These are phyloP conservation scores for Ilex asprella DNA, from an alignment of 257 asterid species.

Conservation along the genomic window DNA sequence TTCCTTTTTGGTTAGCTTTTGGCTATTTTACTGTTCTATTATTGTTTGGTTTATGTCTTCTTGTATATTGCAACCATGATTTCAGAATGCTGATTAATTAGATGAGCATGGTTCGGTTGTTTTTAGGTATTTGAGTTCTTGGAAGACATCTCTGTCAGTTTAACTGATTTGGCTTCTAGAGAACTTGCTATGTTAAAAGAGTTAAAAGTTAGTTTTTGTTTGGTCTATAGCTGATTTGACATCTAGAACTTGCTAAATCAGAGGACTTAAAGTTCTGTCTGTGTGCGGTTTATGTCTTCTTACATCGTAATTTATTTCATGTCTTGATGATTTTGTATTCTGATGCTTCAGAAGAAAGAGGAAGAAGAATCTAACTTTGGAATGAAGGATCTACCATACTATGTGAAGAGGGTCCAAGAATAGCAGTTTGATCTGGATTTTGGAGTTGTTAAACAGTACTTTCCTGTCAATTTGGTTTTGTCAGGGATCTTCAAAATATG, in stretches of 20 bases:
- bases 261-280: constrained; percentile 9
- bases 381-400: constrained; percentile 75
- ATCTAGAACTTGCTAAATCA: constrained; percentile 4
- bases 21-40: constrained; percentile 5
- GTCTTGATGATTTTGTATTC: constrained; percentile 13
- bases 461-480: constrained; percentile 69
- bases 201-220: constrained; percentile 54
- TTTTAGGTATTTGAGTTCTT: constrained; percentile 78
- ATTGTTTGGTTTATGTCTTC: constrained; percentile 4
- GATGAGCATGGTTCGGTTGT: constrained; percentile 13
- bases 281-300: background rate
- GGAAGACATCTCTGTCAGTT: constrained; percentile 70
- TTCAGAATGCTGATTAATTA: constrained; percentile 1
- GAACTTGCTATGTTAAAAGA: constrained; percentile 76
- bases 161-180: constrained; percentile 67
- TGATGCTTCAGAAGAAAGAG: constrained; percentile 58
- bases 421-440: constrained; percentile 62
- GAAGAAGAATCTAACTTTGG: constrained; percentile 80
- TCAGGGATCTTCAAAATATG: constrained; percentile 92
- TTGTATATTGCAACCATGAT: constrained; percentile 5
- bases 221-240: constrained; percentile 3
- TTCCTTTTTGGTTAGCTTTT: too few species aligned
- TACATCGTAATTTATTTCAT: constrained; percentile 5
- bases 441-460: constrained; percentile 73
- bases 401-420: constrained; percentile 63